These are phyloP conservation scores for Penicillium herquei DNA, from an alignment of 495 filamentous ascomycete genomes.

Conservation along the genomic window DNA sequence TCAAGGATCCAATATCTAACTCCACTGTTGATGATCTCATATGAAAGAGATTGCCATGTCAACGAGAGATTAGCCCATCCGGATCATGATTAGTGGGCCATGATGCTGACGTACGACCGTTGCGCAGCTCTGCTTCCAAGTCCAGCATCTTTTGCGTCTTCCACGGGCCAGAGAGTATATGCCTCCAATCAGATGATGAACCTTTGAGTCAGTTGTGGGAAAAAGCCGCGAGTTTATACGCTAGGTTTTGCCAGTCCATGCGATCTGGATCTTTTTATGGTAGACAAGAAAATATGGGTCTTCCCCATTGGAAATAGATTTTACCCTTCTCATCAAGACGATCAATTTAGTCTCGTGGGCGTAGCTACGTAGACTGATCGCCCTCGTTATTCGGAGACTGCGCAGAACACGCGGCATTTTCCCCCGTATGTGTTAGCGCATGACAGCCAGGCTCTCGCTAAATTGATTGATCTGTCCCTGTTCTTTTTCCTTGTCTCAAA, in stretches of 20 bases:
- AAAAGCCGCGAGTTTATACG: neutral
- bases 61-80: too few relatives aligned
- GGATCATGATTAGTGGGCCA: neutral
- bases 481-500: neutral
- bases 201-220: neutral
- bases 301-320: too few relatives aligned
- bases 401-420: slow-evolving; percentile 3
- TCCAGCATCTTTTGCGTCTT: slow-evolving; percentile 1
- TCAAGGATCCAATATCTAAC: too few relatives aligned
- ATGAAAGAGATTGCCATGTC: too few relatives aligned
- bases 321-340: too few relatives aligned
- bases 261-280: neutral
- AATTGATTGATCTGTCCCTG: neutral
- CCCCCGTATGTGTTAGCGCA: slow-evolving; percentile 2
- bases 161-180: neutral
- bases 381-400: neutral
- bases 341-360: too few relatives aligned
- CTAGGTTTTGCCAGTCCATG: neutral
- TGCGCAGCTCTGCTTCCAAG: slow-evolving; percentile 1
- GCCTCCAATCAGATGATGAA: neutral
- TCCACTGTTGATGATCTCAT: too few relatives aligned
- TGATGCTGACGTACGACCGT: slow-evolving; percentile 3
- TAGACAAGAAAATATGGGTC: too few relatives aligned
- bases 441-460: neutral
- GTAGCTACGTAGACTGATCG: neutral